phyloP scores from a whole-genome alignment of 2,329 filamentous ascomycete genomes.

The Epichloe coenophiala region DNA sequence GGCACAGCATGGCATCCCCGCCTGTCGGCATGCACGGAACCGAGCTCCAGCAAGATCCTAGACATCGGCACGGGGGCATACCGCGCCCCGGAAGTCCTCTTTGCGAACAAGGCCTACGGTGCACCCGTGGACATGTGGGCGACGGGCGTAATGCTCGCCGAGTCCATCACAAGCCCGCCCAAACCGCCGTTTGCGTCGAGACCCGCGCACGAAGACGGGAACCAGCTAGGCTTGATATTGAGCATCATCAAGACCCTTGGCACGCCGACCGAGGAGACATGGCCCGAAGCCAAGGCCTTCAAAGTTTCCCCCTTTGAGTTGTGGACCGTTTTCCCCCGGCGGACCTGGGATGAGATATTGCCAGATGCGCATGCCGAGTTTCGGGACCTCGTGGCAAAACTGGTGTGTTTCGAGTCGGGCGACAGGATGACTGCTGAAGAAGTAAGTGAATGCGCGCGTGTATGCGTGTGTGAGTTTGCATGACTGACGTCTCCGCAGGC shows the following conservation, averaged over 20 bases:
- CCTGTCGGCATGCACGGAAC: slow-evolving; percentile 46
- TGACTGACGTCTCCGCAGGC: slow-evolving; percentile 9
- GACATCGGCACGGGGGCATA: slow-evolving; percentile 92
- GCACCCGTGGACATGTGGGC: slow-evolving; percentile 78
- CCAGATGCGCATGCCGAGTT: slow-evolving; percentile 43
- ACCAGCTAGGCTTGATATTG: slow-evolving; percentile 77
- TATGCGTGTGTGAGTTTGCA: not conserved
- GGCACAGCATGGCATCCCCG: slow-evolving; percentile 74
- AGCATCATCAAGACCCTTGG: slow-evolving; percentile 89
- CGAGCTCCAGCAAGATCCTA: slow-evolving; percentile 60
- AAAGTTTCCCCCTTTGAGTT: slow-evolving; percentile 75
- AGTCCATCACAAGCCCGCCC: slow-evolving; percentile 45
- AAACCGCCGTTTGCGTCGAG: slow-evolving; percentile 72
- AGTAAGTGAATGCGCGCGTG: slow-evolving; percentile 12
- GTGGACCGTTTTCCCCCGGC: slow-evolving; percentile 60
- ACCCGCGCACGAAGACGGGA: slow-evolving; percentile 60
- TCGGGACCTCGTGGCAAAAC: slow-evolving; percentile 48
- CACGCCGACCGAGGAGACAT: slow-evolving; percentile 64
- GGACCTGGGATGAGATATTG: slow-evolving; percentile 58
- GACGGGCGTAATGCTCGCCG: slow-evolving; percentile 70
- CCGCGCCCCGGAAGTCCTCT: slow-evolving; percentile 78
- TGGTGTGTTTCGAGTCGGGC: slow-evolving; percentile 60
- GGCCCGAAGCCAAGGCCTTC: slow-evolving; percentile 66
- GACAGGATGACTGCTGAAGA: slow-evolving; percentile 50
- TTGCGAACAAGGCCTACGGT: slow-evolving; percentile 65